A percentile compares a stretch with the other conserved stretches of the same genome.
These are phyloP conservation scores for Xylaria multiplex DNA, from an alignment of 2,329 filamentous ascomycete species.

Conservation along the genomic window DNA sequence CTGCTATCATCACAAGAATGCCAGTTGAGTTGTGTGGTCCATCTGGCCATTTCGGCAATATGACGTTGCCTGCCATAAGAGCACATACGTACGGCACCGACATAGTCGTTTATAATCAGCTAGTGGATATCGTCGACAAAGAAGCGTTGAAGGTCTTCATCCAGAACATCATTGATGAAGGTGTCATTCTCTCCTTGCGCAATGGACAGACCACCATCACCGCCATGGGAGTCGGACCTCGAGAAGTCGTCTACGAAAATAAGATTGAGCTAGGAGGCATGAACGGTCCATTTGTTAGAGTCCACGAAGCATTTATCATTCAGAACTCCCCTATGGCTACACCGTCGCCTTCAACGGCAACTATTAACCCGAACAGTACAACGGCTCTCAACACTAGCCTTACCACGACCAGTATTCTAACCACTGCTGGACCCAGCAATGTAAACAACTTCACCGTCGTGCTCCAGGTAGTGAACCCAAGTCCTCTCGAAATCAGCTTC, in stretches of 20 bases:
- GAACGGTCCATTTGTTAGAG: slow-evolving; percentile 36
- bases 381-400: neutral
- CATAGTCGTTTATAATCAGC: slow-evolving; percentile 39
- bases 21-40: slow-evolving; percentile 30
- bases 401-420: neutral
- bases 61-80: slow-evolving; percentile 41
- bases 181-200: slow-evolving; percentile 36
- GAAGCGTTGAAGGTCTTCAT: slow-evolving; percentile 42
- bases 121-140: slow-evolving; percentile 41
- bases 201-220: slow-evolving; percentile 40
- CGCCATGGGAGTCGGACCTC: slow-evolving; percentile 39
- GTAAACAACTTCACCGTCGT: slow-evolving; percentile 24
- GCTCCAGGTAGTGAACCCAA: slow-evolving; percentile 41
- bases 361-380: neutral
- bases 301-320: slow-evolving; percentile 21
- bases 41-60: slow-evolving; percentile 40
- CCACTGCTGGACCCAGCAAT: neutral
- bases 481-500: slow-evolving; percentile 45
- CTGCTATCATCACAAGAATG: slow-evolving; percentile 29
- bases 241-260: slow-evolving; percentile 41
- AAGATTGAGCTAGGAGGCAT: slow-evolving; percentile 40
- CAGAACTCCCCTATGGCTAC: neutral
- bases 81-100: slow-evolving; percentile 36
- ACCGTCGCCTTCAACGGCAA: slow-evolving; percentile 1
- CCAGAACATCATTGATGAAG: slow-evolving; percentile 33